These are phyloP conservation scores for Lipomyces sp. DNA, from an alignment of 805 yeast genomes.

Conservation along the genomic window DNA sequence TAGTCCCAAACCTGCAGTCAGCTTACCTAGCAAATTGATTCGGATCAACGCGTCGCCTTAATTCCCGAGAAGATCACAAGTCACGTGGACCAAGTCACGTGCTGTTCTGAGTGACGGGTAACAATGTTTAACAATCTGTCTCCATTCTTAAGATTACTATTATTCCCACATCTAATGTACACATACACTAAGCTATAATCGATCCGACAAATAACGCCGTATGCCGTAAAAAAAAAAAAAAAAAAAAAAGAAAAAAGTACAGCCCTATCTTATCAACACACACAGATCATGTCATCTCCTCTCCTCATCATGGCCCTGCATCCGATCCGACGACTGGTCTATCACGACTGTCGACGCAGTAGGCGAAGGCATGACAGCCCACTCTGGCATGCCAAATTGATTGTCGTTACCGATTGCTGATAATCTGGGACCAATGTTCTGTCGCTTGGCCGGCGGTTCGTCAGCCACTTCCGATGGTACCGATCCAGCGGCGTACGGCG, in stretches of 20 bases:
- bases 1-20: no score
- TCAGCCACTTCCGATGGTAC: background rate
- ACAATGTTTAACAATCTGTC: no score
- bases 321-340: background rate
- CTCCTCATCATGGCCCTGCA: background rate
- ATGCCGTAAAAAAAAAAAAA: background rate
- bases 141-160: no score
- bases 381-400: background rate
- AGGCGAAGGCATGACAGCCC: background rate
- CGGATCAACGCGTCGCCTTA: no score
- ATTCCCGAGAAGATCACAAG: no score
- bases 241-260: background rate
- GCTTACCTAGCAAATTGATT: no score
- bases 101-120: no score
- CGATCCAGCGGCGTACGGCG: background rate
- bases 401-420: background rate
- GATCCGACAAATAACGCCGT: background rate
- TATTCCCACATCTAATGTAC: background rate
- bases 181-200: background rate
- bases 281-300: background rate
- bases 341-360: background rate
- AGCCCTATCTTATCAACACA: background rate
- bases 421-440: background rate
- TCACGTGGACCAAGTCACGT: no score
- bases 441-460: conserved; percentile 5